Conservation (phyloP, 163 green algal genomes). For the Chlorella variabilis region DNA sequence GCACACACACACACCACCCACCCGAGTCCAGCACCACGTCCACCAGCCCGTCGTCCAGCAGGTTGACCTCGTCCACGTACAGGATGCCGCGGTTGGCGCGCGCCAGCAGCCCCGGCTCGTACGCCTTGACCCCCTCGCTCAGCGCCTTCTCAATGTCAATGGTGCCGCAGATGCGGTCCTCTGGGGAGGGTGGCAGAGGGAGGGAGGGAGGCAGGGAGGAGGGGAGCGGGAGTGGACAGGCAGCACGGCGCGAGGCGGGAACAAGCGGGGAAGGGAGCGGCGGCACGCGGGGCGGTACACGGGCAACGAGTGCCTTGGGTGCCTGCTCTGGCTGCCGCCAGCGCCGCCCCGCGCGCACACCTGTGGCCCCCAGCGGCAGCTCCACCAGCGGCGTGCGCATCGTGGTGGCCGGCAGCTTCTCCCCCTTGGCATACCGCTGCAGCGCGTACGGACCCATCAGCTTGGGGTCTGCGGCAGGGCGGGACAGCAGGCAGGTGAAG, state of each 20-base stretch:
- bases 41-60: conserved; percentile 96
- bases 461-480: conserved; percentile 69
- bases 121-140: conserved; percentile 89
- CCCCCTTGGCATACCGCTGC: conserved; percentile 64
- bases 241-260: neutral
- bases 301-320: too few species aligned
- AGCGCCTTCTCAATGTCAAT: conserved; percentile 98
- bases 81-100: conserved; percentile 94
- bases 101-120: conserved; percentile 92
- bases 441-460: conserved; percentile 91
- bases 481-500: neutral
- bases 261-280: too few species aligned
- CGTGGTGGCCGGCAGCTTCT: conserved; percentile 68
- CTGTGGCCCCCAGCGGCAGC: conserved; percentile 88
- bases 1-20: conserved; percentile 1
- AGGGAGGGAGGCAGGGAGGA: neutral
- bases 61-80: conserved; percentile 97
- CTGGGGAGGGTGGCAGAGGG: conserved; percentile 41
- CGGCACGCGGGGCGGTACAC: too few species aligned
- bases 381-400: conserved; percentile 92
- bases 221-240: neutral
- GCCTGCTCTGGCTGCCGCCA: too few species aligned
- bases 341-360: neutral
- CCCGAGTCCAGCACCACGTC: conserved; percentile 94
- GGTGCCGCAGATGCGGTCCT: conserved; percentile 97